Base-by-base conservation (phyloP, 352 stramenopile genomes). In the Pythium pyrilobum region DNA sequence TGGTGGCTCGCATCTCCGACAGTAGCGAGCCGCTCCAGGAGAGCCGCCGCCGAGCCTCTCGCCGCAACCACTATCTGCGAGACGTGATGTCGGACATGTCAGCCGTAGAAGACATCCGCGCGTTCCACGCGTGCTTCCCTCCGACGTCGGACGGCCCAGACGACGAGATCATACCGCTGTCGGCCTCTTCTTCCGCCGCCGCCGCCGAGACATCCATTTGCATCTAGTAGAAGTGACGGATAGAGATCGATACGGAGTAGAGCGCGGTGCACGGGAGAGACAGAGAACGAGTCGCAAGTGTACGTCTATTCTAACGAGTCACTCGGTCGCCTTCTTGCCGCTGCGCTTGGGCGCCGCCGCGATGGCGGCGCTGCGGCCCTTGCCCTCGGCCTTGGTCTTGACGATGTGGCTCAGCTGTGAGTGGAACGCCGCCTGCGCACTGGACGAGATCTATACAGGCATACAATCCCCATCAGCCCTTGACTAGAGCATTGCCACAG, bases 61-160 rank as follows among this genome's bases (percentile, higher is more conserved):
- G 82, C 29, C 80, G 82, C 37, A 82, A 87, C 53, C 77, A 89
- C 52, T 89, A 93, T 67, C 71, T 93, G 50, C 60, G 74, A 44
- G 78, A 85, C 25, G 69, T 93, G 56, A 63, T 93, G 37, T 49
- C 69, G 8, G 82, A 93, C 64, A 83, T 90, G 72, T 52, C 59
- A 23, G 58, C 87, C 34, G 57, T 88, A 33, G 80, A 89, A 46
- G 69, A 87, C 20, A 57, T 67, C 25, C 25, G 24, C 13, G 44
- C 25, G 20, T 38, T 62, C 34, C 51, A 66, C 12, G 29, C 42
- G 29, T 62, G 51, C 33, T 47, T 34, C 15, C 32, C 20, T 5
- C 32, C 18, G 8, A 23, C 38, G 24, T 15, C 10, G 2, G 12
- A 40, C 4, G 41, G n/a, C 12, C 54, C 59, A 34, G 60, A 62